Base-by-base conservation (phyloP, 2,329 filamentous ascomycete genomes). In the Claviceps citrina region DNA sequence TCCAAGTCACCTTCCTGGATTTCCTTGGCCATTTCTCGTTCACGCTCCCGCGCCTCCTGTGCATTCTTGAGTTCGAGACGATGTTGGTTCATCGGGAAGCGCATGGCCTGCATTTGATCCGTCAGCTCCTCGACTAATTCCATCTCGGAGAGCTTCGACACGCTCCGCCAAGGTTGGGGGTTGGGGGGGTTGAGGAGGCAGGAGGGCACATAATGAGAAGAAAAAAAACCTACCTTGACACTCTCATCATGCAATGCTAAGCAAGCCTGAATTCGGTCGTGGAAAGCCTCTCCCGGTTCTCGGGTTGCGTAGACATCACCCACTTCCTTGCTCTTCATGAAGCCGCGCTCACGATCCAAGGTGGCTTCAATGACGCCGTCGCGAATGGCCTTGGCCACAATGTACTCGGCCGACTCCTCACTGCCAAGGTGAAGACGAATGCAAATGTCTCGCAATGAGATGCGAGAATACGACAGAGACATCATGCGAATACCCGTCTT, bases 401-500 rank as follows among this genome's bases (percentile, higher is more conserved):
- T 98, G 63, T 98, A 98, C 65, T 98, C 91, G 9, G 91, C 91
- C 31, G 85, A 94, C 68, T 98, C 91, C 60, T 98, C 91, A 51
- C 84, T 93, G 48, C 91, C 85, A 8, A 98, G 70, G 39, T 93
- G 86, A 38, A 98, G 71, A 36, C 91, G 84, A 43, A 96, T 86
- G 66, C 91, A 98, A 51, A 98, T 98, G 57, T 98, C 91, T 43
- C 91, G 81, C 41, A 98, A 73, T 1, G 89, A 95, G 55, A 98
- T 98, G 46, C 89, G 84, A 44, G 89, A 94, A 68, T 98, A 98
- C 16, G 87, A 94, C 47, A 98, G 70, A 31, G 89, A 96, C 76
- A 98, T 93, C 86, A 96, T 95, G 51, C 91, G 85, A 47, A 98
- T 94, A 49, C 91, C 91, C 3, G 91, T 98, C 71, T 94, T 94